Percentiles rank a stretch among this genome's conserved stretches.
phyloP scores from a whole-genome alignment of 2,329 filamentous ascomycete genomes.

The Periconia sp. region DNA sequence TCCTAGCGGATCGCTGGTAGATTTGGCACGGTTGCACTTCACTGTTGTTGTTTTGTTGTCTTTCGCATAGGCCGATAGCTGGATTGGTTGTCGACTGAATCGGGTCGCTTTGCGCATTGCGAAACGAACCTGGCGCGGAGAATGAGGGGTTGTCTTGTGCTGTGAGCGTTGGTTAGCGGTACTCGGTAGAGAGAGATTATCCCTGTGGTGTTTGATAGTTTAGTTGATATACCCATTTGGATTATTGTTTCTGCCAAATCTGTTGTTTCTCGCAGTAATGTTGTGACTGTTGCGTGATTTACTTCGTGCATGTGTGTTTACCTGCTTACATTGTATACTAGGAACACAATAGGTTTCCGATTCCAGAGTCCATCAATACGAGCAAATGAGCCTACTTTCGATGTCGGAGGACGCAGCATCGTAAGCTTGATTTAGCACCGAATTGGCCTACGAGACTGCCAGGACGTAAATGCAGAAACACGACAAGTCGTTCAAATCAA shows the following conservation, averaged over 20 bases:
- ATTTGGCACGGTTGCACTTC: not conserved
- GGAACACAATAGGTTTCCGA: too few species aligned
- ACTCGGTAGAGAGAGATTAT: not conserved
- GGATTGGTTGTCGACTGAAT: not conserved
- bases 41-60: not conserved
- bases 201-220: not conserved
- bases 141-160: not conserved
- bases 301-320: not conserved
- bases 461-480: too few species aligned
- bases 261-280: not conserved
- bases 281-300: not conserved
- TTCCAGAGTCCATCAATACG: too few species aligned
- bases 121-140: not conserved
- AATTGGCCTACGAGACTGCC: too few species aligned
- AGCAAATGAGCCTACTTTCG: too few species aligned
- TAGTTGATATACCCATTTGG: conserved; percentile 7
- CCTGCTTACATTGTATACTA: not conserved
- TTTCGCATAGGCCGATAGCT: not conserved
- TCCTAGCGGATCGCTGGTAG: not conserved
- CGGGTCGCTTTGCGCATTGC: not conserved
- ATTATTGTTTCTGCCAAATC: not conserved
- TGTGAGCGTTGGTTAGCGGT: not conserved
- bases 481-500: too few species aligned
- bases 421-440: too few species aligned
- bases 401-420: too few species aligned